Evolutionary conservation across 176 grass and related monocot species (phyloP), one percentile per base, ranked within the genome.

Genomic region (Pharus latifolius): DNA sequence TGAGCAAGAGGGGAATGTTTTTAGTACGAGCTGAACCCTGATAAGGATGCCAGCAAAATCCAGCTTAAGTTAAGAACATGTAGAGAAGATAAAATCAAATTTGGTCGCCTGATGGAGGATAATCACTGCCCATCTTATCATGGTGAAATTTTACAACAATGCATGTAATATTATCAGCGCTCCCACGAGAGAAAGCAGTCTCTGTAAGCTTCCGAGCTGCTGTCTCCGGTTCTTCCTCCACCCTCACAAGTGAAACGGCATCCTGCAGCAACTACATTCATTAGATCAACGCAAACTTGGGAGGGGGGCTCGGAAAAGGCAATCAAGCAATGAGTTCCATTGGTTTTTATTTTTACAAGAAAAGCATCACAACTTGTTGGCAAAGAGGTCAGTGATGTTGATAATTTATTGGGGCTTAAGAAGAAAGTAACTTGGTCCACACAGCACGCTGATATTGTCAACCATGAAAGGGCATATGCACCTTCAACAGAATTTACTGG

Each of bases 151-250:
- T 76, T 32, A 95, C 76, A 70, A 95, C 86, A 67, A 95, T 87
- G 49, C 91, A 90, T 57, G 91, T 95, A 66, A 95, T 82, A 64
- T 95, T 95, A 62, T 95, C 91, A 0, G 76, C 75, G 78, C 91
- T 95, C 32, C 83, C 83, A 37, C 83, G 70, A 14, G 49, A 46
- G 34, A 84, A 95, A 24, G 91, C 91, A 0, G 85, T 87, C 31
- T 90, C 86, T 13, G 86, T 84, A 76, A 95, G 68, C 83, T 89
- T 94, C 29, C 80, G 75, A 35, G 86, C 91, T 26, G 91, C 91
- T 45, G 86, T 72, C 56, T 95, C 91, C 48, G 86, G 76, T 45
- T 76, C 73, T 31, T 81, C 86, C 62, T 78, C 91, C 24, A 33
- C 69, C 84, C 67, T 86, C 45, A 90, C 86, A 65, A 90, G 59